These are phyloP conservation scores for Trichophyton rubrum DNA, from an alignment of 2,329 filamentous ascomycete genomes.

Conservation along the genomic window DNA sequence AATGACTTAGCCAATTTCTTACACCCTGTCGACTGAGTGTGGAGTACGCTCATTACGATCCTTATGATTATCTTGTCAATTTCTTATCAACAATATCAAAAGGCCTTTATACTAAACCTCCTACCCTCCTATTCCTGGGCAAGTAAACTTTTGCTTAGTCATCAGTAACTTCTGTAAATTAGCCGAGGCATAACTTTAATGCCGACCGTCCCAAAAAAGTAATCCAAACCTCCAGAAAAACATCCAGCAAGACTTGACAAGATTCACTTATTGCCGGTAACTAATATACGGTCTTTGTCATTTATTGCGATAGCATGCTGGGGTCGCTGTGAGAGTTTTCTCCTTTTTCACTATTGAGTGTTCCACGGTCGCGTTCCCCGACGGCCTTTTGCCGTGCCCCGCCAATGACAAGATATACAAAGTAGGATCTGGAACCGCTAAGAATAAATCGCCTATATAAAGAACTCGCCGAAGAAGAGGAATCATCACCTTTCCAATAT, in stretches of 20 bases:
- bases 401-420: conserved; percentile 13
- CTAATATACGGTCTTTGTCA: not conserved
- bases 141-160: not conserved
- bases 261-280: not conserved
- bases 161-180: not conserved
- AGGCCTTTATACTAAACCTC: no score
- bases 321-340: not conserved
- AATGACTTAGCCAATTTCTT: no score
- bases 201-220: not conserved
- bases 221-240: not conserved
- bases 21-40: no score
- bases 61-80: no score
- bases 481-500: not conserved
- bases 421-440: conserved; percentile 12
- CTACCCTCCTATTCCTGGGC: no score
- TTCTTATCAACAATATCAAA: no score
- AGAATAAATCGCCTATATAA: conserved; percentile 4
- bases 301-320: no score
- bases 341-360: not conserved
- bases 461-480: not conserved
- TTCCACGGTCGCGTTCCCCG: not conserved
- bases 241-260: not conserved
- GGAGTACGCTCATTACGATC: no score
- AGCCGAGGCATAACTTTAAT: not conserved
- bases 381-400: conserved; percentile 7